Base-by-base conservation (phyloP, 495 filamentous ascomycete species). In the Aspergillus panamensis region DNA sequence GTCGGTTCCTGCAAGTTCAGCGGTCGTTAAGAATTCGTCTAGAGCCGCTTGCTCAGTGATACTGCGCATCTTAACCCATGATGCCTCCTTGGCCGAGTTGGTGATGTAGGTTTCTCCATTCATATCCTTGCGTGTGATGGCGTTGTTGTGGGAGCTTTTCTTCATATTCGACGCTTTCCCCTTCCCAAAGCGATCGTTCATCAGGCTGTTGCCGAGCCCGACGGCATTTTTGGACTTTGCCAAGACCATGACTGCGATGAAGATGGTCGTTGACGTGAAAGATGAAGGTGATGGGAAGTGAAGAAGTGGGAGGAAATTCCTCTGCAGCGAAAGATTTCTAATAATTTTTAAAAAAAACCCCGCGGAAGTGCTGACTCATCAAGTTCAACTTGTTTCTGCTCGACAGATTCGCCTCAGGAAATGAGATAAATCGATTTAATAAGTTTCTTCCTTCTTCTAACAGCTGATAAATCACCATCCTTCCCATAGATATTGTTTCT, bases 1-100 rank as follows among this genome's bases (percentile, higher is more conserved):
- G 69, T 99, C 95, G 57, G 95, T 99, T 48, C 91, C 92, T 17
- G 95, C 95, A 62, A 99, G 79, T 74, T 97, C 92, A 61, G 93
- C 93, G 29, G 93, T 97, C 51, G 76, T 84, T 50, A 90, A 77
- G 68, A 91, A 90, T 63, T 90, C 87, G 74, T 98, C 94, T 51
- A 98, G 84, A 37, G 93, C 91, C 55, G 85, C 93, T 76, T 99
- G 95, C 78, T 97, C 93, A 21, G 95, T 99, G 62, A 97, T 88
- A 75, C 89, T 93, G 73, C 92, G 90, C 93, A 98, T 97, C 80
- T 97, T 97, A 51, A 77, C 76, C 70, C 80, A 80, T 51, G 71
- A 65, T 19, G 72, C 69, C 63, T 84, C 80, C 51, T 79, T 64
- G 6, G 59, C 51, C 12, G 70, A 68, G 51, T 82, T 82, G 29